A percentile compares a stretch with the other conserved stretches of the same genome.
These are phyloP conservation scores for Wickerhamomyces alni DNA, from an alignment of 805 yeast species.

Conservation along the genomic window DNA sequence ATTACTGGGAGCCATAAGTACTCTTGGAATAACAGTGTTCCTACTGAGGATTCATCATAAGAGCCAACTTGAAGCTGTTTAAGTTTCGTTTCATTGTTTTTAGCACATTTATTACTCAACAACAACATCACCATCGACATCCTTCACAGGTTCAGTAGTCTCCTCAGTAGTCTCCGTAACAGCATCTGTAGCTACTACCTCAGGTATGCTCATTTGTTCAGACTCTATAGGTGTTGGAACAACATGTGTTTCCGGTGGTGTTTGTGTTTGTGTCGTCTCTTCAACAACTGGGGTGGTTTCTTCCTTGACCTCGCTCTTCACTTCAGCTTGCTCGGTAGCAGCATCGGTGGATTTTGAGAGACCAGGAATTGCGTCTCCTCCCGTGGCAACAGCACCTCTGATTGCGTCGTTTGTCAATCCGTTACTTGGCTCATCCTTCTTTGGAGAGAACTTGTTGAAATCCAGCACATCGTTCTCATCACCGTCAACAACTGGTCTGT, in stretches of 20 bases:
- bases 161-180: background rate
- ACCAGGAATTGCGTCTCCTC: slow-evolving; percentile 40
- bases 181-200: background rate
- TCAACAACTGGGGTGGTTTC: background rate
- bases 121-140: slow-evolving; percentile 17
- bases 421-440: slow-evolving; percentile 11
- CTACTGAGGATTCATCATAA: background rate
- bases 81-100: background rate
- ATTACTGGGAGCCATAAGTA: too few relatives aligned
- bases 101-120: background rate
- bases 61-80: too few relatives aligned
- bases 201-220: too few relatives aligned
- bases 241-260: background rate
- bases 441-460: slow-evolving; percentile 31
- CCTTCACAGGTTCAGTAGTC: background rate
- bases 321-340: background rate
- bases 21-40: too few relatives aligned
- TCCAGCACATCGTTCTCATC: slow-evolving; percentile 40
- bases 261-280: too few relatives aligned
- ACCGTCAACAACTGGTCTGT: slow-evolving; percentile 25
- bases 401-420: slow-evolving; percentile 41
- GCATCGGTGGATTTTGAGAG: slow-evolving; percentile 25
- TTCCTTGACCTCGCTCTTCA: background rate
- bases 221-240: too few relatives aligned
- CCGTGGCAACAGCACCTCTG: slow-evolving; percentile 47